Evolutionary conservation across 1,139 yeast genomes (phyloP), one percentile per base, ranked within the genome.

Genomic region (Yamadazyma mexicana): DNA sequence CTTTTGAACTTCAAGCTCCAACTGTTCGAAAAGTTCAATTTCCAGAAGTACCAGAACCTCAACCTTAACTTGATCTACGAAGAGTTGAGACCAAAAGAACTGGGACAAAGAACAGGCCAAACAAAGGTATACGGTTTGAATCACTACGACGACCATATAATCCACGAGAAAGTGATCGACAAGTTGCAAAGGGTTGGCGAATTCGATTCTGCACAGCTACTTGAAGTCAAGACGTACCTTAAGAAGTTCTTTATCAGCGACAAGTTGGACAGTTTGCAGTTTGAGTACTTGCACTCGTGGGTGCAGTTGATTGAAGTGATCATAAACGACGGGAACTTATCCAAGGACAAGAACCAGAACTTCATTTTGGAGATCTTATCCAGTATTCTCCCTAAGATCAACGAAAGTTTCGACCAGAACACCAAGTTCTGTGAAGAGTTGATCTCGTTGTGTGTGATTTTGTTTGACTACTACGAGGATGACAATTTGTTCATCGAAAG

Each of bases 321-420:
- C 35, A 80, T 87, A 6, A 71, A 80, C 15, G 92, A 85, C 53
- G 63, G 58, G n/a, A 65, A 65, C 17, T 46, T 61, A 18, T 50
- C 61, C 7, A 53, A 55, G 23, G 48, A 43, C 18, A 70, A 81
- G 38, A 46, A 49, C 24, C 69, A 78, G 0, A 77, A 79, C 35
- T 84, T 91, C 50, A 79, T 88, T 40, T 62, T 87, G 28, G 95
- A 86, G 51, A 79, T 87, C 2, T 80, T 89, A 50, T 94, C 88
- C 51, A 69, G 77, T 8, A 71, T 87, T 14, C 70, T 87, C 18
- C 96, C 96, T 1, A 85, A 81, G 52, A 78, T 89, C 34, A 80
- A 80, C 47, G 87, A 81, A 43, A 88, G 83, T 58, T 74, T 87
- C 40, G 87, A 83, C 32, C 61, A 72, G 16, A 87, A 87, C 52